Percentiles rank a stretch among this genome's conserved stretches.
Conservation (phyloP, 2,329 filamentous ascomycete genomes). For the Xylariales sp. region DNA sequence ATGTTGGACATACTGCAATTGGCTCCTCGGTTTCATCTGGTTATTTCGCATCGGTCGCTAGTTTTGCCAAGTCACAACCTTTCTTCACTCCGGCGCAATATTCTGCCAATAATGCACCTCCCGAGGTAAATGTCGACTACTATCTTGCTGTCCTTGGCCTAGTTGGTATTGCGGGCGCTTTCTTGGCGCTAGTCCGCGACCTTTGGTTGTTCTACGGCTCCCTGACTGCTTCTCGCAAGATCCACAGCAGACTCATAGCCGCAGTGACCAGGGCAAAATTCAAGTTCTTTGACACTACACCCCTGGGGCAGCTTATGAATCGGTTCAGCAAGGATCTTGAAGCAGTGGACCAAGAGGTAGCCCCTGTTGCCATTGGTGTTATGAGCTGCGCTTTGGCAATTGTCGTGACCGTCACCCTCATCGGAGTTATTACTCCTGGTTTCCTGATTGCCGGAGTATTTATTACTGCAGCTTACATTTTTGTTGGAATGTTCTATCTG, state of each 20-base stretch:
- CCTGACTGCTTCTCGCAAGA: slow-evolving; percentile 76
- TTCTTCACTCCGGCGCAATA: slow-evolving; percentile 30
- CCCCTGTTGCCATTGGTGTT: slow-evolving; percentile 78
- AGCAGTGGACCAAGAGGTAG: slow-evolving; percentile 91
- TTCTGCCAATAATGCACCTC: slow-evolving; percentile 24
- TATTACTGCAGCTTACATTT: slow-evolving; percentile 77
- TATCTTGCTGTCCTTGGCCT: slow-evolving; percentile 80
- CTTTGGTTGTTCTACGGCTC: slow-evolving; percentile 90
- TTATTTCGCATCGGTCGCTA: slow-evolving; percentile 35
- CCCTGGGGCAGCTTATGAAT: slow-evolving; percentile 95
- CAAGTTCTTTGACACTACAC: slow-evolving; percentile 96
- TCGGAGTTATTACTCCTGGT: slow-evolving; percentile 81
- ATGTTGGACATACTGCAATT: slow-evolving; percentile 27
- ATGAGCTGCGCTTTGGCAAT: slow-evolving; percentile 63
- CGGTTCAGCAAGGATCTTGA: slow-evolving; percentile 98
- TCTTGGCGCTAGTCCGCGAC: slow-evolving; percentile 80
- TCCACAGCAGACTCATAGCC: slow-evolving; percentile 75
- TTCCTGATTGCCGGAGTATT: slow-evolving; percentile 85
- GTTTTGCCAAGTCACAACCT: slow-evolving; percentile 26
- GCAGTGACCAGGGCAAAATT: slow-evolving; percentile 86
- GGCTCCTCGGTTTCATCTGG: slow-evolving; percentile 29
- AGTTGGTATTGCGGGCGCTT: slow-evolving; percentile 72
- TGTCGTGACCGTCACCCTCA: slow-evolving; percentile 80
- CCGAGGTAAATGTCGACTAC: slow-evolving; percentile 73
- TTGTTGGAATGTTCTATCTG: slow-evolving; percentile 84